Evolutionary conservation across 257 asterid genomes (phyloP), one percentile per base, ranked within the genome.

Genomic region (Fraxinus cuspidata): DNA sequence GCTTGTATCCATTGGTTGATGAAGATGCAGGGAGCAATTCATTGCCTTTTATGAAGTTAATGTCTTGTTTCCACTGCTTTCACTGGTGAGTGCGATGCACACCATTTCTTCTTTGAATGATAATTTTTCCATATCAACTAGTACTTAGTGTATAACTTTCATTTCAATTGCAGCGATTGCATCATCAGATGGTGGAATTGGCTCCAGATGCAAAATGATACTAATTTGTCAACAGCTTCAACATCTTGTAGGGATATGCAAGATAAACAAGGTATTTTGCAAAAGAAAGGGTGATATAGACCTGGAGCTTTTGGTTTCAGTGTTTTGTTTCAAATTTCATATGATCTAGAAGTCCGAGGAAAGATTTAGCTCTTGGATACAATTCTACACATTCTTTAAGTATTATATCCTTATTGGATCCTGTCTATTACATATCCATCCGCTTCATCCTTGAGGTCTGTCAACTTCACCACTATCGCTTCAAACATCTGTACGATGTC

Each of bases 11-110:
- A 53, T 85, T 95, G 81, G 94, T 93, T 71, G 96, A 86, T 83
- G 94, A 89, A 87, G 88, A 84, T 80, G 85, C 77, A 58, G 87
- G 83, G 42, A 77, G 81, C 81, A 76, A 81, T 75, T 73, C 88
- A 0, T 66, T 75, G 76, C 93, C 94, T 51, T 95, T 91, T 87
- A 95, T 95, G 99, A 93, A 95, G 91, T 81, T 95, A 84, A 95
- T 95, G 99, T 91, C 97, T 80, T 95, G 99, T 89, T 95, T 90
- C 86, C 99, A 95, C 81, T 95, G 99, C 84, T 93, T 95, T 87
- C 99, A 95, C 79, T 88, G 98, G 99, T 93, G 79, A 86, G 88
- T 21, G 4, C 66, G 0, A 4, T 58, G 28, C 66, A n/a, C 27
- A 6, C 23, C 25, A 58, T 58, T n/a, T 58, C 66, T 28, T 27